phyloP scores from a whole-genome alignment of 192 early-diverging fungal genomes.

The Rhizophagus clarus region DNA sequence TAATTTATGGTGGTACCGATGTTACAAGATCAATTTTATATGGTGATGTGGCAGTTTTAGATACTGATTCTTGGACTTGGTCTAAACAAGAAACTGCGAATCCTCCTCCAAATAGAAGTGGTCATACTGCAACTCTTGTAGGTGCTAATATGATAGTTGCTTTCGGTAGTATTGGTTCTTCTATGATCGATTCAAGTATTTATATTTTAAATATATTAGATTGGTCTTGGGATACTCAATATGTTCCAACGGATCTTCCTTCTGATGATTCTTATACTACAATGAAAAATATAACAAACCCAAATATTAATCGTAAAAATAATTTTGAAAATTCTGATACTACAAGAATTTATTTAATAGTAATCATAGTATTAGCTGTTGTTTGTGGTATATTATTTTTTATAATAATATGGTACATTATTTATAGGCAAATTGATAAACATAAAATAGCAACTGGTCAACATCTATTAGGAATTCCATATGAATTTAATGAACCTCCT shows the following conservation, averaged over 20 bases:
- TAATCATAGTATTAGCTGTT: not conserved
- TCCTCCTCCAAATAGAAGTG: conserved; percentile 20
- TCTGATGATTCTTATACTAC: not conserved
- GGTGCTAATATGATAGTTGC: conserved; percentile 33
- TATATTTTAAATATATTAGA: conserved; percentile 31
- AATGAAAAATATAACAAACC: not conserved
- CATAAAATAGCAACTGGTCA: not conserved
- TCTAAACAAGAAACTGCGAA: not conserved
- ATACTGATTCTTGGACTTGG: conserved; percentile 24
- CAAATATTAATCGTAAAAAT: not conserved
- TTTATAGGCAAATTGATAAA: not conserved
- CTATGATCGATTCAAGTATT: conserved; percentile 22
- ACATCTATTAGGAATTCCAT: not conserved
- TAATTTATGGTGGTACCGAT: conserved; percentile 36
- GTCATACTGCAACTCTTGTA: conserved; percentile 33
- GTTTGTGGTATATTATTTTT: not conserved
- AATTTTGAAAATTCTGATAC: not conserved
- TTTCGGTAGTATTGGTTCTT: conserved; percentile 8
- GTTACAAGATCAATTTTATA: not conserved
- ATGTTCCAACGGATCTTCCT: not conserved
- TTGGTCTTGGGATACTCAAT: conserved; percentile 29
- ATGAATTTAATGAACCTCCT: not conserved
- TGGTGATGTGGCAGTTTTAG: conserved; percentile 34
- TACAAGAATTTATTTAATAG: not conserved
- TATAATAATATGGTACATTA: not conserved